Percentiles rank a stretch among this genome's conserved stretches.
phyloP scores from a whole-genome alignment of 306 rosid species.

The Hylodesmum podocarpum region DNA sequence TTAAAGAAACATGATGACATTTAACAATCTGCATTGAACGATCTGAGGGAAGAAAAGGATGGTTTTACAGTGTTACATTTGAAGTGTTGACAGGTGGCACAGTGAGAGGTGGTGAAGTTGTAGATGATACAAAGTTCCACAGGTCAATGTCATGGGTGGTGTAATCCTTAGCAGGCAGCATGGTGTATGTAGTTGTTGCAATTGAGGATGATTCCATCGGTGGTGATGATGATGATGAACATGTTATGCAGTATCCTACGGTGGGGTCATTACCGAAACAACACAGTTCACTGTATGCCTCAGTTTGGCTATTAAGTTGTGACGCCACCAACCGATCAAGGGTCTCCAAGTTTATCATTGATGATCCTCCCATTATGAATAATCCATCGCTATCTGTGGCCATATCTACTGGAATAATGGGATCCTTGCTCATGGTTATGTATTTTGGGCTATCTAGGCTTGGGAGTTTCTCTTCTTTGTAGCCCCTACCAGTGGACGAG shows the following conservation, averaged over 20 bases:
- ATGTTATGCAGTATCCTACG: too few relatives aligned
- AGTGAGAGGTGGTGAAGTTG: slow-evolving; percentile 55
- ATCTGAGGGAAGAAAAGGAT: background rate
- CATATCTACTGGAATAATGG: slow-evolving; percentile 24
- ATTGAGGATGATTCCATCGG: slow-evolving; percentile 39
- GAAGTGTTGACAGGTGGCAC: slow-evolving; percentile 49
- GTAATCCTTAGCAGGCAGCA: slow-evolving; percentile 29
- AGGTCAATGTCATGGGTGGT: slow-evolving; percentile 55
- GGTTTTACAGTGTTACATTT: background rate
- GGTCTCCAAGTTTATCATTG: slow-evolving; percentile 51
- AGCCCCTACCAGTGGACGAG: slow-evolving; percentile 54
- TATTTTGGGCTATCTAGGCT: slow-evolving; percentile 68
- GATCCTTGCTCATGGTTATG: background rate
- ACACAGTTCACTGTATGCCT: too few relatives aligned
- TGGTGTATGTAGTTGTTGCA: slow-evolving; percentile 30
- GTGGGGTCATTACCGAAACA: too few relatives aligned
- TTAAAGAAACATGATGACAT: slow-evolving; percentile 12
- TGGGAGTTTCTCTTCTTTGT: slow-evolving; percentile 74
- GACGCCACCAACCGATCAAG: slow-evolving; percentile 82
- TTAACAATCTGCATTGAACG: too few relatives aligned
- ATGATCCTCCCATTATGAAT: slow-evolving; percentile 26
- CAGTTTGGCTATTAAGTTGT: slow-evolving; percentile 70
- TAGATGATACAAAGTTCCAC: slow-evolving; percentile 61
- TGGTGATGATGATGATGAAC: too few relatives aligned
- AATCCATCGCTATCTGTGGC: slow-evolving; percentile 12